Evolutionary conservation across 495 filamentous ascomycete genomes (phyloP).

Genomic region (Aspergillus carlsbadensis): DNA sequence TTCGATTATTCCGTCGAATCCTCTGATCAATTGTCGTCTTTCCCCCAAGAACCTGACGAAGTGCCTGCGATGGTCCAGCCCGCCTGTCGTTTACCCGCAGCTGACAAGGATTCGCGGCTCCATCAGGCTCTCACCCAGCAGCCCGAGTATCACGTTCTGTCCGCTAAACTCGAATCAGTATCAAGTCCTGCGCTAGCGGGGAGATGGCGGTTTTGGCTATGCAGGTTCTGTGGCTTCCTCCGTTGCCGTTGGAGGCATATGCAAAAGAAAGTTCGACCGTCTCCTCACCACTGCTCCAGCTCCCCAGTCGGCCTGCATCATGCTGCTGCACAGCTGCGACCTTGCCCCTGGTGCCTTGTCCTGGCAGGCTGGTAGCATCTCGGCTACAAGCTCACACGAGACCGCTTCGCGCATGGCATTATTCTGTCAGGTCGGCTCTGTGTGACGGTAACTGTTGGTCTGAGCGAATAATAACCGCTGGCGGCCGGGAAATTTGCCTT

Average conservation of each 20-base stretch:
- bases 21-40: neutral
- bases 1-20: neutral
- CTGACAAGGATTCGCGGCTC: slow-evolving; percentile 10
- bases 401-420: slow-evolving; percentile 3
- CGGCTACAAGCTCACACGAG: neutral
- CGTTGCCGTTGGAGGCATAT: neutral
- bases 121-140: neutral
- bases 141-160: neutral
- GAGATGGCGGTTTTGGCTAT: neutral
- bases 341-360: slow-evolving; percentile 17
- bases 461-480: neutral
- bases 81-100: neutral
- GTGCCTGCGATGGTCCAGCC: neutral
- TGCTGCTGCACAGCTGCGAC: slow-evolving; percentile 1
- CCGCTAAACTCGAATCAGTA: slow-evolving; percentile 9
- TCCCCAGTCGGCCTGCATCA: neutral
- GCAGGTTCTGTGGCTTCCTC: slow-evolving; percentile 10
- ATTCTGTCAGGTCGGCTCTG: neutral
- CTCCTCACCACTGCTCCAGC: slow-evolving; percentile 5
- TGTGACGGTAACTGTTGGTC: neutral
- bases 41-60: neutral
- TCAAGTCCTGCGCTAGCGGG: slow-evolving; percentile 2
- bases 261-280: slow-evolving; percentile 5
- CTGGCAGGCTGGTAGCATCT: neutral
- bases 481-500: neutral